Base-by-base conservation (phyloP, 768 basidiomycete genomes). In the Porphyrellus cyaneotinctus region DNA sequence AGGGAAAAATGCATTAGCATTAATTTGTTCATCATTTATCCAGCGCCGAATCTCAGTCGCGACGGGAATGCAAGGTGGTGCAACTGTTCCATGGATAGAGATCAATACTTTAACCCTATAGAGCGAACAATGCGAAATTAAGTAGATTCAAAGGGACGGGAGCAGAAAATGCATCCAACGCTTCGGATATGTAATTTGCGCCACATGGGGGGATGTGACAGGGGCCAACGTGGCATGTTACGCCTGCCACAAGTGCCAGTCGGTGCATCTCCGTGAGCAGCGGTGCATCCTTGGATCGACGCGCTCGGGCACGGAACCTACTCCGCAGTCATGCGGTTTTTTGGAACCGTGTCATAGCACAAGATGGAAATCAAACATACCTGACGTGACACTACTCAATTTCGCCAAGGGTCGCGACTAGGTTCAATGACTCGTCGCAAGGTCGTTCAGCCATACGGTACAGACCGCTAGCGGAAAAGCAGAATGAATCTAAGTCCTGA, bases 51-150 rank as follows among this genome's bases (percentile, higher is more conserved):
- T 28, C 51, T 58, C 54, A 49, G 54, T 53, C 22, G 42, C 49
- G 58, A 54, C 31, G 36, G 41, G 43, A 54, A 61, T 53, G 47
- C 31, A 45, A 15, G 35, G n/a, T 47, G 52, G 53, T 53, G 53
- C 36, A 44, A 50, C 30, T 26, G 39, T 53, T 50, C 39, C 49
- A 28, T 39, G 47, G 35, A 26, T 43, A 51, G 55, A 65, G 55
- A 43, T 15, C 7, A 10, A 20, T 42, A 43, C 61, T 55, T 53
- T 66, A 59, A 32, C 64, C 65, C 52, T 31, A 54, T 59, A 18
- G 26, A 58, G 62, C 54, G 49, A 36, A 67, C 63, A 62, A 62
- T 57, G 60, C 57, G 24, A 47, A 20, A 66, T 64, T 36, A 32
- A 44, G 59, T 47, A 62, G 51, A 37, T 46, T 57, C 44, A 59